phyloP scores from a whole-genome alignment of 306 rosid genomes.

The Lathyrus oleraceus region DNA sequence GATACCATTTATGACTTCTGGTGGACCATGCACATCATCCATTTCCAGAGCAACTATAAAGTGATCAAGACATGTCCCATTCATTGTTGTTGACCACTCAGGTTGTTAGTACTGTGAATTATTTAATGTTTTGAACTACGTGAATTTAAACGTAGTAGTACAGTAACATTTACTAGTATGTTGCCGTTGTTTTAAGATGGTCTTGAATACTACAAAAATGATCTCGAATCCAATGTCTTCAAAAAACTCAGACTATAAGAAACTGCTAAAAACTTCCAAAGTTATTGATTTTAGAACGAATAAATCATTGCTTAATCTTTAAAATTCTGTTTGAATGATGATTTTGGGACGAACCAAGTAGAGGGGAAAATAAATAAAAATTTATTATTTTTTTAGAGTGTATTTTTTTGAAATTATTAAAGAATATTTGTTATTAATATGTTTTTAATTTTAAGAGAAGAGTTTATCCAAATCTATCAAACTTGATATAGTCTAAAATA shows the following conservation, averaged over 20 bases:
- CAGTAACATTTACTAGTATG: slow-evolving; percentile 1
- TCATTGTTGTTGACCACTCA: slow-evolving; percentile 34
- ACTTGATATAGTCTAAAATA: no score
- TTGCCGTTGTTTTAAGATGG: slow-evolving; percentile 30
- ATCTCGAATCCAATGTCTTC: slow-evolving; percentile 17
- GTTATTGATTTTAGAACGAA: no score
- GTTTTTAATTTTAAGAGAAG: no score
- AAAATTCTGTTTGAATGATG: no score
- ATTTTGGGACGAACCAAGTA: no score
- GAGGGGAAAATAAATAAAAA: no score
- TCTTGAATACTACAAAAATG: slow-evolving; percentile 25
- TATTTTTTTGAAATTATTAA: no score
- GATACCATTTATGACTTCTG: slow-evolving; percentile 85
- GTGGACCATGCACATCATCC: slow-evolving; percentile 86
- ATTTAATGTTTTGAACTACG: slow-evolving; percentile 23
- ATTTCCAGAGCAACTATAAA: slow-evolving; percentile 70
- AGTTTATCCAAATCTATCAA: no score
- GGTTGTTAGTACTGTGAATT: slow-evolving; percentile 28
- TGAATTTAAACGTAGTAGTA: slow-evolving; percentile 13
- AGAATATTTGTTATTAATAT: no score
- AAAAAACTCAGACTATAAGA: neutral
- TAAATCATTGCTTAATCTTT: no score
- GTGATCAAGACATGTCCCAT: slow-evolving; percentile 39
- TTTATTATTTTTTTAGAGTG: no score
- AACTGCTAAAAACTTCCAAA: no score